A percentile compares a stretch with the other conserved stretches of the same genome.
These are phyloP conservation scores for Tetrapisispora phaffii DNA, from an alignment of 805 yeast genomes.

Conservation along the genomic window DNA sequence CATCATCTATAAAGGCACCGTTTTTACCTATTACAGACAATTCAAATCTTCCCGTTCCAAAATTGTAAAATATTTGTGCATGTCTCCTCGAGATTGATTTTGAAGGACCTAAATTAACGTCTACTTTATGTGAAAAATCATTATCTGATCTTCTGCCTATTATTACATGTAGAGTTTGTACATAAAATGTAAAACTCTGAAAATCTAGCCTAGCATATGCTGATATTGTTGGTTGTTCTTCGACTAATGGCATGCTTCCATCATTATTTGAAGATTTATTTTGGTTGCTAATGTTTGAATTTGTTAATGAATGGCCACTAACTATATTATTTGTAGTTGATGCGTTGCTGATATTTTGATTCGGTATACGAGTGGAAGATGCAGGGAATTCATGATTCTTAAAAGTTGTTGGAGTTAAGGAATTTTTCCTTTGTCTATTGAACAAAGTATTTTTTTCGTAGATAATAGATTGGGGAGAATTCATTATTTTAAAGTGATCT, in stretches of 20 bases:
- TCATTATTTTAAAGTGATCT: constrained; percentile 1
- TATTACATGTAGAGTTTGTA: constrained; percentile 89
- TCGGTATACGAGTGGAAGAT: not conserved
- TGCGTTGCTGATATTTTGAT: not conserved
- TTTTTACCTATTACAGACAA: constrained; percentile 85
- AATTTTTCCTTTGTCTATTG: constrained; percentile 17
- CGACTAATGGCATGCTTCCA: constrained; percentile 4
- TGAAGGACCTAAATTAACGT: constrained; percentile 84
- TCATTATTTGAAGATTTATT: not conserved
- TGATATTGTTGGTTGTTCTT: constrained; percentile 34
- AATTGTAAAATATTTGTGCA: constrained; percentile 92
- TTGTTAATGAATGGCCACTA: not conserved
- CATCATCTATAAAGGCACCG: constrained; percentile 93
- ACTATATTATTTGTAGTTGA: not conserved
- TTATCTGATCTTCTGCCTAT: constrained; percentile 83
- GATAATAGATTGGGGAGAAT: constrained; percentile 20
- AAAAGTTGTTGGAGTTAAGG: constrained; percentile 23
- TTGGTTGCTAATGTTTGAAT: not conserved
- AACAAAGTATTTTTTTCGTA: constrained; percentile 14
- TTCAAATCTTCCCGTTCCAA: constrained; percentile 92
- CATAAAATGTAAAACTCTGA: constrained; percentile 87
- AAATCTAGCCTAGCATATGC: constrained; percentile 74
- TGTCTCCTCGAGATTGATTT: constrained; percentile 91
- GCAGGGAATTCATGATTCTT: constrained; percentile 14
- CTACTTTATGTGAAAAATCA: constrained; percentile 61